These are phyloP conservation scores for Geotrichum siamense DNA, from an alignment of 1,139 yeast genomes.

Conservation along the genomic window DNA sequence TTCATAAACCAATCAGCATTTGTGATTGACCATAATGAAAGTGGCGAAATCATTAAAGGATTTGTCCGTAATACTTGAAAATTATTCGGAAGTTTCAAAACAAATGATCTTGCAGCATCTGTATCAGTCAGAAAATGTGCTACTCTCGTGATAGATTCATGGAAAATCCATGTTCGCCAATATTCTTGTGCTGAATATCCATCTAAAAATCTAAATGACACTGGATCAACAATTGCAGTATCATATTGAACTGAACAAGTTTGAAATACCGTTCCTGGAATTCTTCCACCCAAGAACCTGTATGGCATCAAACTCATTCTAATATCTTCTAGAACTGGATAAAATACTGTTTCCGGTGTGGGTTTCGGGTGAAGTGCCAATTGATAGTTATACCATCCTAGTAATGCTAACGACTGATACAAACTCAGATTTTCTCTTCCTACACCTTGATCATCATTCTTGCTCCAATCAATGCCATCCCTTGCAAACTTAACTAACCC, in stretches of 20 bases:
- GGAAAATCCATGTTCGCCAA: slow-evolving; percentile 33
- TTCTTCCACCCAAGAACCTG: slow-evolving; percentile 5
- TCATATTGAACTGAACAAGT: slow-evolving; percentile 1
- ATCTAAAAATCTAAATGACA: slow-evolving; percentile 5
- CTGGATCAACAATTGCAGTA: slow-evolving; percentile 8
- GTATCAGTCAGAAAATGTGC: slow-evolving; percentile 25
- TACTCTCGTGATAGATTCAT: slow-evolving; percentile 31
- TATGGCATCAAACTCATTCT: background rate
- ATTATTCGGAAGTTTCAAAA: background rate
- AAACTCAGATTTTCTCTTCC: slow-evolving; percentile 1
- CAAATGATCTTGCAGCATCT: background rate
- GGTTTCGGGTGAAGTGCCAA: background rate
- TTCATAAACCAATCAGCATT: slow-evolving; percentile 27
- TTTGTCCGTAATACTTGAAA: slow-evolving; percentile 25
- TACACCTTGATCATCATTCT: background rate
- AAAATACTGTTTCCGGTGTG: background rate
- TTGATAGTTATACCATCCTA: slow-evolving; percentile 5
- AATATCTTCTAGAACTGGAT: slow-evolving; percentile 2
- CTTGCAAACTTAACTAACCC: slow-evolving; percentile 15
- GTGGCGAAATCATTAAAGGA: slow-evolving; percentile 30
- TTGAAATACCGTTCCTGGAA: background rate
- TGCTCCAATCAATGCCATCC: background rate
- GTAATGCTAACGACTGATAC: slow-evolving; percentile 6
- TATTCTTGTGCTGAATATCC: slow-evolving; percentile 14
- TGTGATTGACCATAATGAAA: slow-evolving; percentile 29